Base-by-base conservation (phyloP, 306 rosid species). In the Canavalia gladiata region DNA sequence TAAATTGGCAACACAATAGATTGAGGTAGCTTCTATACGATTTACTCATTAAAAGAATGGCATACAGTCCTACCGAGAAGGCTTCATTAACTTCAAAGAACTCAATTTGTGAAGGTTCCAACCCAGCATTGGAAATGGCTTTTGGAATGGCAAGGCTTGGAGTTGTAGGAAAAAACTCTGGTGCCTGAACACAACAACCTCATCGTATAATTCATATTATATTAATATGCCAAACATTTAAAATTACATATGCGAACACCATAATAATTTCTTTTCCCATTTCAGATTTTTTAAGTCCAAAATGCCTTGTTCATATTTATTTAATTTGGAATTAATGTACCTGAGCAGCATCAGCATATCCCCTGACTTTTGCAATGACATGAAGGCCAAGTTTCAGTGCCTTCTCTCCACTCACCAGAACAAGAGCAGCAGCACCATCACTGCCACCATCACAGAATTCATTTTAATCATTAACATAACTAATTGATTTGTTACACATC, bases 341-440 rank as follows among this genome's bases (percentile, higher is more conserved):
- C 95, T 96, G 97, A 79, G 99, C 99, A 72, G 99, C 98, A 87
- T 96, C 99, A 34, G 97, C 97, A 56, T 88, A 96, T 84, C 99
- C 99, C 59, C 86, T 74, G 80, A 96, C 88, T 92, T 96, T 96
- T 70, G 97, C 99, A 33, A 96, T 90, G 81, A 94, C 99, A 76
- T 92, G 84, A 72, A 96, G 89, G 10, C 99, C 99, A 84, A 92
- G 99, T 87, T 87, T 82, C 58, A 90, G 75, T 52, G 91, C 99
- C 75, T 82, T 94, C 81, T 94, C 93, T 86, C 99, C 99, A 75
- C 98, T 96, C 84, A 92, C 98, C 68, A 96, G 83, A 86, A 96
- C 97, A 81, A 96, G 77, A 73, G 99, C 99, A 55, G 99, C 99
- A 73, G 98, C 98, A 50, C 99, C 99, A 77, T 96, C 99, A 87